Percentiles rank a stretch among this genome's conserved stretches.
Conservation (phyloP, 2,329 filamentous ascomycete genomes). For the Cordyceps militaris region DNA sequence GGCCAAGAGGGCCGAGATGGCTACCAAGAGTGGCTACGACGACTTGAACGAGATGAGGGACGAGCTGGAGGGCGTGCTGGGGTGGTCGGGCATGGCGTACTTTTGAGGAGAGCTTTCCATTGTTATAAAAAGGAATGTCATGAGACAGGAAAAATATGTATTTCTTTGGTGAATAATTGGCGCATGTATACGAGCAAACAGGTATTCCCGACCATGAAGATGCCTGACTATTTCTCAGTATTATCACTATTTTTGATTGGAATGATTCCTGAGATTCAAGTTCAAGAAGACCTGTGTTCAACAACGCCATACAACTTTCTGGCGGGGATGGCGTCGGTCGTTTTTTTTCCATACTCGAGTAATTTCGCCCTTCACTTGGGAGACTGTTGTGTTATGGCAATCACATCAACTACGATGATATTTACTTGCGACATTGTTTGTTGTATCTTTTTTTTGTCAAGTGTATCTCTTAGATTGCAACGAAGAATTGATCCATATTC, state of each 20-base stretch:
- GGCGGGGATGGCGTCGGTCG: too few relatives aligned
- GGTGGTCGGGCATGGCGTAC: slow-evolving; percentile 57
- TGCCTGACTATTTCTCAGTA: too few relatives aligned
- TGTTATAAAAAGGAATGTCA: neutral
- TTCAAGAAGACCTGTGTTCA: too few relatives aligned
- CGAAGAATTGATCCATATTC: neutral
- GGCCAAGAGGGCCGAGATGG: slow-evolving; percentile 63
- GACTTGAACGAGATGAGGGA: slow-evolving; percentile 60
- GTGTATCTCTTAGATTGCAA: neutral
- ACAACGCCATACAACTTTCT: too few relatives aligned
- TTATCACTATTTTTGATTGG: too few relatives aligned
- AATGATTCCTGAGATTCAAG: too few relatives aligned
- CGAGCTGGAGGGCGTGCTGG: slow-evolving; percentile 58
- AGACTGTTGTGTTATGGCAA: too few relatives aligned
- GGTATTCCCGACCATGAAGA: too few relatives aligned
- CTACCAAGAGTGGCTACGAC: slow-evolving; percentile 62
- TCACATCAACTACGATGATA: too few relatives aligned
- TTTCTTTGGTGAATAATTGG: neutral
- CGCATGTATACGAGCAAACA: too few relatives aligned
- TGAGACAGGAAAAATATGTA: neutral
- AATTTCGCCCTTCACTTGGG: too few relatives aligned
- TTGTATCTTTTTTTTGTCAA: neutral
- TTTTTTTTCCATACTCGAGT: too few relatives aligned
- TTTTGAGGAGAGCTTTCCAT: slow-evolving; percentile 28
- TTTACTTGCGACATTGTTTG: neutral